Evolutionary conservation across 2,329 filamentous ascomycete species (phyloP).

Genomic region (Scedosporium aurantiacum): DNA sequence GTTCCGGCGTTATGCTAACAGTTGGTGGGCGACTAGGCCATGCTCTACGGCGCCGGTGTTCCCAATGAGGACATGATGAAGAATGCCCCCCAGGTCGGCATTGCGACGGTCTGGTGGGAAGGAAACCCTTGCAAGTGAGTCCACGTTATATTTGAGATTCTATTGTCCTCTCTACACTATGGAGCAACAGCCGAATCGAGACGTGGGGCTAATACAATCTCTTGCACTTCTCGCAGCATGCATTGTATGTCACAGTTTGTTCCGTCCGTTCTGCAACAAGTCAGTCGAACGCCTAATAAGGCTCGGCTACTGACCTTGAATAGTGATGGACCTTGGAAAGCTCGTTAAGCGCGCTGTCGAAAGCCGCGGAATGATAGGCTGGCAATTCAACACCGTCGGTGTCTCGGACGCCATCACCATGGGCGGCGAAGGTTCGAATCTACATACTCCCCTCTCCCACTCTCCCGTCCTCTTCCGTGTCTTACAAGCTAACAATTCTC

Average conservation of each 20-base stretch:
- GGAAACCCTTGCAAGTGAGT: constrained; percentile 90
- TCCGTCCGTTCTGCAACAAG: no score
- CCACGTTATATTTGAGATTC: neutral
- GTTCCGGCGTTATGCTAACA: neutral
- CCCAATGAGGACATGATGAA: constrained; percentile 78
- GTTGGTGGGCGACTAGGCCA: constrained; percentile 50
- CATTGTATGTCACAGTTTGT: neutral
- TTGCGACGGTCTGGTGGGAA: constrained; percentile 94
- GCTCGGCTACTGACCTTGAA: constrained; percentile 3
- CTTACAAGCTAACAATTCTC: neutral
- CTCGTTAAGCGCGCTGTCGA: constrained; percentile 74
- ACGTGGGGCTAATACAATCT: neutral
- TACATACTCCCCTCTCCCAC: neutral
- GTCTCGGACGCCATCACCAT: constrained; percentile 89
- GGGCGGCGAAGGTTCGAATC: constrained; percentile 66
- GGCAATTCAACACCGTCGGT: constrained; percentile 89
- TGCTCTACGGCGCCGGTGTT: constrained; percentile 90
- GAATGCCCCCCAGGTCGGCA: constrained; percentile 78
- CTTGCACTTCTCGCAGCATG: neutral
- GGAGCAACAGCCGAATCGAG: neutral
- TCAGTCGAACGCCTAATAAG: neutral
- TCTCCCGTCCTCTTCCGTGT: neutral
- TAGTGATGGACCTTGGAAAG: constrained; percentile 77
- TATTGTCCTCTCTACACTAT: neutral
- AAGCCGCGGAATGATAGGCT: constrained; percentile 79